phyloP scores from a whole-genome alignment of 2,329 filamentous ascomycete species.

The Madurella fahalii region DNA sequence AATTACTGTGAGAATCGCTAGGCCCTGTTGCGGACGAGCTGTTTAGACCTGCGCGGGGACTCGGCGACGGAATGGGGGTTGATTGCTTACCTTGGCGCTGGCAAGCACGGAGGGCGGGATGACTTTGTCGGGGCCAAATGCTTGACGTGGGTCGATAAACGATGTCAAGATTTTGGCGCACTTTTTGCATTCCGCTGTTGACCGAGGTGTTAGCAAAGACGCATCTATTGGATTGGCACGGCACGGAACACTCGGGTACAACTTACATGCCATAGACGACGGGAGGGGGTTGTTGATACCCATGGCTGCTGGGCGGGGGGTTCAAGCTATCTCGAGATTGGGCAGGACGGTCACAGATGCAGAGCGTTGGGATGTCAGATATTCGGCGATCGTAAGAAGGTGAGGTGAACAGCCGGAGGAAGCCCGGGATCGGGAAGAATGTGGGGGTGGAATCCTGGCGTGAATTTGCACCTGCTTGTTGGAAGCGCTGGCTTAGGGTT shows the following conservation, averaged over 20 bases:
- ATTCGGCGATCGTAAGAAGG: not conserved
- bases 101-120: slow-evolving; percentile 88
- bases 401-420: not conserved
- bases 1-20: slow-evolving; percentile 80
- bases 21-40: slow-evolving; percentile 45
- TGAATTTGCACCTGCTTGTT: not conserved
- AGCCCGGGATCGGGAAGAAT: not conserved
- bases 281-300: slow-evolving; percentile 64
- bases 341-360: not conserved
- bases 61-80: not conserved
- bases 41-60: not conserved
- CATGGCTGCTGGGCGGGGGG: slow-evolving; percentile 37
- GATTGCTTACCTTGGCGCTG: slow-evolving; percentile 70
- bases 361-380: not conserved
- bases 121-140: slow-evolving; percentile 94
- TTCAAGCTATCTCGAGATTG: not conserved
- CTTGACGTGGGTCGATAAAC: slow-evolving; percentile 88
- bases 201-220: slow-evolving; percentile 16
- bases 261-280: slow-evolving; percentile 65
- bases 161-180: slow-evolving; percentile 92
- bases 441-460: not conserved
- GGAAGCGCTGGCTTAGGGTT: not conserved
- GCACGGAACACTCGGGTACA: slow-evolving; percentile 20
- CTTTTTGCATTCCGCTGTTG: slow-evolving; percentile 90
- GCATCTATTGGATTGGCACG: not conserved